These are phyloP conservation scores for Hirsutella thompsonii DNA, from an alignment of 2,329 filamentous ascomycete genomes.

Conservation along the genomic window DNA sequence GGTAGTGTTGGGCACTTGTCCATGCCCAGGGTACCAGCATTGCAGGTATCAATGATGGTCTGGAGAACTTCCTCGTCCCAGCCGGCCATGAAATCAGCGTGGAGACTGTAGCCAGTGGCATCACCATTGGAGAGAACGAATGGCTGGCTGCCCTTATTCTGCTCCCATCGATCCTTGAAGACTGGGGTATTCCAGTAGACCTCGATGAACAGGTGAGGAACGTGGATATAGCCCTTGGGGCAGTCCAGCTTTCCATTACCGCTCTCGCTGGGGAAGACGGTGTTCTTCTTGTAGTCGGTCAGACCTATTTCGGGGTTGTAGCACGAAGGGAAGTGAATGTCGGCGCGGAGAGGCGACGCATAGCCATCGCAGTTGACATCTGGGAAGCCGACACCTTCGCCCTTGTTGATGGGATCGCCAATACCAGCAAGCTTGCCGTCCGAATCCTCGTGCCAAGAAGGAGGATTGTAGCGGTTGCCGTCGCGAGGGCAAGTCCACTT, in stretches of 20 bases:
- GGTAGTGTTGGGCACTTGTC: slow-evolving; percentile 47
- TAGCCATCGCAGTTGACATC: slow-evolving; percentile 53
- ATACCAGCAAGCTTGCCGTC: slow-evolving; percentile 44
- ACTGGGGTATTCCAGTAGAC: slow-evolving; percentile 46
- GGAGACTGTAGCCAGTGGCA: slow-evolving; percentile 54
- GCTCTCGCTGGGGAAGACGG: slow-evolving; percentile 43
- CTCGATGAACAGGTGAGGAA: slow-evolving; percentile 45
- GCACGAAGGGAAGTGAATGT: slow-evolving; percentile 62
- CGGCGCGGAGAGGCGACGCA: slow-evolving; percentile 48
- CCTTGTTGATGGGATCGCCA: slow-evolving; percentile 38
- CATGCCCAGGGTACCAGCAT: slow-evolving; percentile 45
- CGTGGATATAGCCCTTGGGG: slow-evolving; percentile 39
- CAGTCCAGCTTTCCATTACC: slow-evolving; percentile 38
- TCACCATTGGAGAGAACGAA: slow-evolving; percentile 62
- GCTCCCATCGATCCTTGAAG: slow-evolving; percentile 40
- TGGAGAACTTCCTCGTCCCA: slow-evolving; percentile 57
- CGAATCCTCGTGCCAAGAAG: slow-evolving; percentile 40
- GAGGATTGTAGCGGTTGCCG: slow-evolving; percentile 26
- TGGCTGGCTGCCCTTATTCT: slow-evolving; percentile 40
- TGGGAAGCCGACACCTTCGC: slow-evolving; percentile 54
- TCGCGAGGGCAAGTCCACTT: slow-evolving; percentile 49
- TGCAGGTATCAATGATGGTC: slow-evolving; percentile 54
- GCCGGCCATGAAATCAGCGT: slow-evolving; percentile 61
- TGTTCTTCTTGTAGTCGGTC: slow-evolving; percentile 49
- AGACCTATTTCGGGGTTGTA: slow-evolving; percentile 53